Evolutionary conservation across 495 filamentous ascomycete species (phyloP).

Genomic region (Penicillium canescens): DNA sequence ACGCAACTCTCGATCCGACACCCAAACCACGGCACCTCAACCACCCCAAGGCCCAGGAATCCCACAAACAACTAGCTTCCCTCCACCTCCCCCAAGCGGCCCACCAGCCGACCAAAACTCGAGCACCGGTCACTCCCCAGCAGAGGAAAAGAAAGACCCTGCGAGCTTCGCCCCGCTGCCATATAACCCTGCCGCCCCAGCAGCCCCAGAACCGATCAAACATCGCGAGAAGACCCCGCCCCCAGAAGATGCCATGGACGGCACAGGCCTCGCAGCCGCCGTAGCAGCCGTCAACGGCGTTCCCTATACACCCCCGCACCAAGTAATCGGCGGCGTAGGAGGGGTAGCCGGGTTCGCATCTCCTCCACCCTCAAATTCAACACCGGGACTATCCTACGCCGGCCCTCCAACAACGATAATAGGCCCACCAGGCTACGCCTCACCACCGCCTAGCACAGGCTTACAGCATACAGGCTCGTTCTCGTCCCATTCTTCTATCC

Average conservation of each 20-base stretch:
- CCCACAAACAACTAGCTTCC: constrained; percentile 23
- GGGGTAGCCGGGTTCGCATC: constrained; percentile 27
- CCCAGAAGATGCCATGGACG: constrained; percentile 65
- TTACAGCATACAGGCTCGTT: constrained; percentile 30
- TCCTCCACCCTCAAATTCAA: constrained; percentile 19
- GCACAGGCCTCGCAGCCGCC: constrained; percentile 71
- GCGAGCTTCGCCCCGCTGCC: constrained; percentile 68
- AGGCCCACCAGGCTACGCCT: constrained; percentile 29
- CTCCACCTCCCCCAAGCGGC: constrained; percentile 45
- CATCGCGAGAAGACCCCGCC: constrained; percentile 91
- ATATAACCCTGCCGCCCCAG: constrained; percentile 88
- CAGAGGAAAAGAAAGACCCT: constrained; percentile 40
- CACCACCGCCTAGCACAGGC: constrained; percentile 41
- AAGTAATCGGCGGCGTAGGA: constrained; percentile 25
- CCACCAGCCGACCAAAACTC: constrained; percentile 34
- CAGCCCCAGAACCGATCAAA: constrained; percentile 78
- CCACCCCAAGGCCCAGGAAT: constrained; percentile 22
- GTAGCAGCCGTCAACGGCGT: constrained; percentile 61
- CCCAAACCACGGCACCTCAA: constrained; percentile 32
- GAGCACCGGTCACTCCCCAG: constrained; percentile 19
- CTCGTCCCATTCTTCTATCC: constrained; percentile 21
- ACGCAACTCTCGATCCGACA: constrained; percentile 43
- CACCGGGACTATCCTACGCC: constrained; percentile 24
- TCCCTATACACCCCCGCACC: constrained; percentile 39
- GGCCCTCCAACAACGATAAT: constrained; percentile 32